Percentiles rank a stretch among this genome's conserved stretches.
These are phyloP conservation scores for Phaffia tasmanica DNA, from an alignment of 768 basidiomycete genomes.

Conservation along the genomic window DNA sequence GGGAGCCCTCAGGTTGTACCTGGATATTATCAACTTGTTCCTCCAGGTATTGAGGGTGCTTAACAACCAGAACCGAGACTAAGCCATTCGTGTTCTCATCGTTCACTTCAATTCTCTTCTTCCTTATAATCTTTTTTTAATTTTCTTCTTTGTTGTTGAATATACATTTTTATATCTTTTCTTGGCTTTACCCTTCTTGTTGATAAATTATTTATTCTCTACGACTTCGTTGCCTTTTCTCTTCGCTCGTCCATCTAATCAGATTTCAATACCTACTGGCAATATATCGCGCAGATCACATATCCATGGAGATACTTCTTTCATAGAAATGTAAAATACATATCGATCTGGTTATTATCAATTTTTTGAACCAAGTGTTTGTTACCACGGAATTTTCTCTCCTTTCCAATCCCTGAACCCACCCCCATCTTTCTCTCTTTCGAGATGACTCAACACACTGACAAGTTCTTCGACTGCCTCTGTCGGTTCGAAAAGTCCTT, in stretches of 20 bases:
- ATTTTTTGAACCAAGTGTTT: neutral
- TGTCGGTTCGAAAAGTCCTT: conserved; percentile 37
- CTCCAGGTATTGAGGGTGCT: conserved; percentile 35
- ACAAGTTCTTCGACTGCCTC: conserved; percentile 35
- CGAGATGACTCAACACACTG: conserved; percentile 27
- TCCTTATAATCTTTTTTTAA: neutral
- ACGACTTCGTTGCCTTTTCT: too few species aligned
- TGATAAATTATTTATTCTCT: too few species aligned
- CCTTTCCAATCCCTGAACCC: conserved; percentile 37
- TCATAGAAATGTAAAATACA: too few species aligned
- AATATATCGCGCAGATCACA: too few species aligned
- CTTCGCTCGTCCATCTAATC: too few species aligned
- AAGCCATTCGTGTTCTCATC: neutral
- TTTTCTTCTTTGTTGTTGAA: neutral
- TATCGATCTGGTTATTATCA: too few species aligned
- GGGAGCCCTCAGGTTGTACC: conserved; percentile 83
- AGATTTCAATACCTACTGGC: too few species aligned
- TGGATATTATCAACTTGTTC: conserved; percentile 57
- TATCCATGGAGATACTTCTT: too few species aligned
- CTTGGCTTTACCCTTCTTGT: too few species aligned
- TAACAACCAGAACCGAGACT: conserved; percentile 15
- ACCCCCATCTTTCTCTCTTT: conserved; percentile 25
- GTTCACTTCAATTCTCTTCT: neutral
- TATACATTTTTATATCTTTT: too few species aligned
- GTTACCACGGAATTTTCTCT: conserved; percentile 33